Evolutionary conservation across 2,329 filamentous ascomycete genomes (phyloP).

Genomic region (Xylariales sp.): DNA sequence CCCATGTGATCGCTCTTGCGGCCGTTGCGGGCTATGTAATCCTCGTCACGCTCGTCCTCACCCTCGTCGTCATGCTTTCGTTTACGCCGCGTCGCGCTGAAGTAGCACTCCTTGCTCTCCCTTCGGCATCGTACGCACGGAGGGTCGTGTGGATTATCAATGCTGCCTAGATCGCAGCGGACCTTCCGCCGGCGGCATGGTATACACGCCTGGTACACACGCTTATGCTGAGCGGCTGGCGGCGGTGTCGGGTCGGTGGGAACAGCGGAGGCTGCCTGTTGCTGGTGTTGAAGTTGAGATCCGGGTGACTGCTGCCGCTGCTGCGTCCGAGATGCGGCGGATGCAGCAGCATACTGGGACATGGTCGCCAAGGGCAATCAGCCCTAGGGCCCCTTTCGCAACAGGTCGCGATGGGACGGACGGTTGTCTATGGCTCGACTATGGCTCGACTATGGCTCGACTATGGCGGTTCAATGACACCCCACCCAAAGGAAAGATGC

Average conservation of each 20-base stretch:
- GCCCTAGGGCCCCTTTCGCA: constrained; percentile 1
- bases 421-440: constrained; percentile 4
- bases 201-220: constrained; percentile 60
- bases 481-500: constrained; percentile 5
- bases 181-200: constrained; percentile 59
- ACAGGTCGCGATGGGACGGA: background rate
- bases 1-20: constrained; percentile 59
- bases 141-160: constrained; percentile 90
- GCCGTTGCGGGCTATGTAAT: constrained; percentile 69
- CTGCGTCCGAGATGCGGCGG: background rate
- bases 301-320: constrained; percentile 7
- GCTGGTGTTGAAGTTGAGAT: constrained; percentile 15
- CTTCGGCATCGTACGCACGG: constrained; percentile 90
- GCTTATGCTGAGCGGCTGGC: constrained; percentile 44
- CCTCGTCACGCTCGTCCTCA: constrained; percentile 53
- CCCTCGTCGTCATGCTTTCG: constrained; percentile 66
- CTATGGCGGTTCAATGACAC: constrained; percentile 6
- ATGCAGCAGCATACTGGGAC: constrained; percentile 7
- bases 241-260: constrained; percentile 9
- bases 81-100: constrained; percentile 91
- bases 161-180: constrained; percentile 62
- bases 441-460: too few relatives aligned
- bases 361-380: constrained; percentile 9
- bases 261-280: constrained; percentile 4
- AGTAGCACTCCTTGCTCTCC: constrained; percentile 95